A percentile compares a stretch with the other conserved stretches of the same genome.
Conservation (phyloP, 257 asterid species). For the Solanum dulcamara region DNA sequence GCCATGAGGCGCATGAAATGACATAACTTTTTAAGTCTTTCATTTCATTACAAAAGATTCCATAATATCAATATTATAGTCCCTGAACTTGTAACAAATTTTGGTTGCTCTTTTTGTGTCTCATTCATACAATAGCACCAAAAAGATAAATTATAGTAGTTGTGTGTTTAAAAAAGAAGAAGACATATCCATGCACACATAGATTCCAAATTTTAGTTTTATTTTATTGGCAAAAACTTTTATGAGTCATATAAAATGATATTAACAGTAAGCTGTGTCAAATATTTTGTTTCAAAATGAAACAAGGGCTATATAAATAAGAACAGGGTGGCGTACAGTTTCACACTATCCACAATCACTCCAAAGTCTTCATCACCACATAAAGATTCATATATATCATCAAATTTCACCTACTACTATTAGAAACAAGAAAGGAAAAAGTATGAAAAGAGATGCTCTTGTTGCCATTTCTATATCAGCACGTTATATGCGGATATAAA, state of each 20-base stretch:
- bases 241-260: not conserved
- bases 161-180: not conserved
- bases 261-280: not conserved
- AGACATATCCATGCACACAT: not conserved
- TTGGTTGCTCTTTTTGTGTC: not conserved
- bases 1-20: not conserved
- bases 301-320: too few relatives aligned
- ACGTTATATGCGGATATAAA: not conserved
- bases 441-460: not conserved
- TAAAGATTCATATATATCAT: not conserved
- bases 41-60: not conserved
- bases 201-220: not conserved
- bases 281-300: not conserved
- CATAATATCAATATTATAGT: not conserved
- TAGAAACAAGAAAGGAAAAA: not conserved
- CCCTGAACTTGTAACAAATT: not conserved
- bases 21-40: not conserved
- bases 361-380: not conserved
- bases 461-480: not conserved
- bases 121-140: not conserved
- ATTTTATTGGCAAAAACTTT: not conserved
- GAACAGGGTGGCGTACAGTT: not conserved
- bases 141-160: not conserved
- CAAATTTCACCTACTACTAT: not conserved
- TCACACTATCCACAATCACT: not conserved